phyloP scores from a whole-genome alignment of 371 early-diverging fungal species.

The Syncephalastrum monosporum region DNA sequence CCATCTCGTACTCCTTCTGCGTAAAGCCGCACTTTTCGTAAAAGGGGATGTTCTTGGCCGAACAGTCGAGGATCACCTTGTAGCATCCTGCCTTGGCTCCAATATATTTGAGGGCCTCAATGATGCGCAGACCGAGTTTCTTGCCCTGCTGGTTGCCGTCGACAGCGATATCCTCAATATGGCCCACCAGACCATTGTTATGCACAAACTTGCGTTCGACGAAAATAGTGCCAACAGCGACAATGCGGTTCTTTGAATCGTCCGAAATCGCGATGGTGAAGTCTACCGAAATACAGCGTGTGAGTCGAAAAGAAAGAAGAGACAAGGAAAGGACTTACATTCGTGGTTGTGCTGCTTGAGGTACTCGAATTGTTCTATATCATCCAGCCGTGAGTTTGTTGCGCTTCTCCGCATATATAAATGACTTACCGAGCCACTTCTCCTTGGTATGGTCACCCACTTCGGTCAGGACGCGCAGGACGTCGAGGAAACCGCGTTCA shows the following conservation, averaged over 20 bases:
- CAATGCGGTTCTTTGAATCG: slow-evolving; percentile 60
- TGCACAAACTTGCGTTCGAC: slow-evolving; percentile 97
- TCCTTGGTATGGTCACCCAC: slow-evolving; percentile 73
- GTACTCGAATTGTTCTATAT: slow-evolving; percentile 68
- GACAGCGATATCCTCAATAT: slow-evolving; percentile 95
- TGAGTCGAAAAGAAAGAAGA: background rate
- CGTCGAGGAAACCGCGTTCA: slow-evolving; percentile 73
- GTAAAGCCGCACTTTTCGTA: slow-evolving; percentile 55
- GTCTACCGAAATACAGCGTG: slow-evolving; percentile 29
- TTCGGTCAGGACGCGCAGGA: slow-evolving; percentile 72
- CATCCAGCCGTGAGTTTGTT: background rate
- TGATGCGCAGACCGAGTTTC: slow-evolving; percentile 75
- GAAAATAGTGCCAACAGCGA: slow-evolving; percentile 93
- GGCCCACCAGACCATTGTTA: slow-evolving; percentile 79
- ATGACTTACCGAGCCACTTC: slow-evolving; percentile 46
- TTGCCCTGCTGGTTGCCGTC: slow-evolving; percentile 91
- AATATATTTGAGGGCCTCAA: slow-evolving; percentile 72
- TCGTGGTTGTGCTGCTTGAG: slow-evolving; percentile 71
- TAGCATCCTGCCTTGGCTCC: slow-evolving; percentile 70
- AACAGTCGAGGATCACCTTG: slow-evolving; percentile 55
- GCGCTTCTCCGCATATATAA: background rate
- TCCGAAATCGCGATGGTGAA: slow-evolving; percentile 86
- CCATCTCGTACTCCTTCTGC: slow-evolving; percentile 52
- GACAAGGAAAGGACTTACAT: slow-evolving; percentile 47
- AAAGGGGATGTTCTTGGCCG: slow-evolving; percentile 53